These are phyloP conservation scores for Geoglossum glabrum DNA, from an alignment of 495 filamentous ascomycete species.

Conservation along the genomic window DNA sequence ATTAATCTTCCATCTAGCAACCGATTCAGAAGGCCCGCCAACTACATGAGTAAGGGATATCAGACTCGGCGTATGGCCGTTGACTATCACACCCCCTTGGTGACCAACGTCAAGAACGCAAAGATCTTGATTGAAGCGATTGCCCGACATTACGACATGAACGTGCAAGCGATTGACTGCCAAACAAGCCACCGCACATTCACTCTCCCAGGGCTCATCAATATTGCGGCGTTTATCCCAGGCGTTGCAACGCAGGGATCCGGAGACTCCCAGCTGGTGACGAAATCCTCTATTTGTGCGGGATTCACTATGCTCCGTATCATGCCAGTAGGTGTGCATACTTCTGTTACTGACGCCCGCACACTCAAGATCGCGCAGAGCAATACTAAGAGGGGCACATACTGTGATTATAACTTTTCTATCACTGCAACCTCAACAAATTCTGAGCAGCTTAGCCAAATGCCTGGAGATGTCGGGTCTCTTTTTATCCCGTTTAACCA, in stretches of 20 bases:
- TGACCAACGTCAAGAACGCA: constrained; percentile 98
- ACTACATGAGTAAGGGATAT: constrained; percentile 96
- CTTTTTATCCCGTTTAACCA: constrained; percentile 82
- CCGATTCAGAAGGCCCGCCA: constrained; percentile 81
- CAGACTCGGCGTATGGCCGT: constrained; percentile 92
- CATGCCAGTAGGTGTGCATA: constrained; percentile 56
- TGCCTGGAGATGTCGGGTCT: constrained; percentile 59
- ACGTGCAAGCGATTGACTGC: constrained; percentile 65
- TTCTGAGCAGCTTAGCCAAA: constrained; percentile 50
- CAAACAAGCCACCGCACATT: constrained; percentile 71
- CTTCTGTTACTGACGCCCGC: constrained; percentile 50
- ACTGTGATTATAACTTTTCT: constrained; percentile 75
- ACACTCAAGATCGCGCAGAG: constrained; percentile 57
- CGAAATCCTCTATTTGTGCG: constrained; percentile 52
- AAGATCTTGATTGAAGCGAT: constrained; percentile 94
- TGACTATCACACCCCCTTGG: constrained; percentile 90
- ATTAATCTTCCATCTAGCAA: constrained; percentile 98
- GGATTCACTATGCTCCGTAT: constrained; percentile 75
- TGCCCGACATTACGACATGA: constrained; percentile 64
- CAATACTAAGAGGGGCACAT: constrained; percentile 44
- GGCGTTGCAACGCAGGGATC: constrained; percentile 42
- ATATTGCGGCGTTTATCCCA: constrained; percentile 63
- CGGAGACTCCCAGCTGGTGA: constrained; percentile 48
- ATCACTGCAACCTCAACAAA: constrained; percentile 63
- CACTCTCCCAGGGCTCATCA: constrained; percentile 56